Conservation (phyloP, 176 grass and related monocot species). For the Themeda triandra region DNA sequence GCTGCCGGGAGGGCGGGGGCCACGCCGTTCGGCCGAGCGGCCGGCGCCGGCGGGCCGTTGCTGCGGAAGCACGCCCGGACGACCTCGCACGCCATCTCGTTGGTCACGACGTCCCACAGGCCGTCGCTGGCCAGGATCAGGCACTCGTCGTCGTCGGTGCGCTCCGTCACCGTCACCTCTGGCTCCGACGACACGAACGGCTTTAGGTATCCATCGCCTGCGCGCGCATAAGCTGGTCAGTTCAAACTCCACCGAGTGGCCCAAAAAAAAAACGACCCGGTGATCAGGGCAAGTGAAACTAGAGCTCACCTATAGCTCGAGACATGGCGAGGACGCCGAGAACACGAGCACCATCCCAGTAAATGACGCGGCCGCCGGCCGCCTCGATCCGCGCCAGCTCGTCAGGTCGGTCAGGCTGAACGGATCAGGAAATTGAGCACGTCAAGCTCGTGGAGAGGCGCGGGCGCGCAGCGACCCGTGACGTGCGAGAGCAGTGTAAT, state of each 20-base stretch:
- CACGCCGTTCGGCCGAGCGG: not conserved
- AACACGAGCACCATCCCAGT: conserved; percentile 89
- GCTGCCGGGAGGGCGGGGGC: not conserved
- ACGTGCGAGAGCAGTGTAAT: not conserved
- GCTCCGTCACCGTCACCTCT: conserved; percentile 81
- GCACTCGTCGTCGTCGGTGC: conserved; percentile 73
- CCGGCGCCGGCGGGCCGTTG: conserved; percentile 25
- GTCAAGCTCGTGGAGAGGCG: not conserved
- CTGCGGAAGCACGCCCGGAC: conserved; percentile 70
- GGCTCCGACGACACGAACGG: conserved; percentile 84
- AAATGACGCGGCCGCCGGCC: conserved; percentile 85
- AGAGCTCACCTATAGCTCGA: conserved; percentile 75
- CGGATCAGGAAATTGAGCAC: not conserved
- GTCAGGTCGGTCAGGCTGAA: conserved; percentile 85
- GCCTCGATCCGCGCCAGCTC: conserved; percentile 86
- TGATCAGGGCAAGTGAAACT: not conserved
- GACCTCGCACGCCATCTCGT: conserved; percentile 83
- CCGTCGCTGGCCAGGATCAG: conserved; percentile 95
- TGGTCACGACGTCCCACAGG: conserved; percentile 91
- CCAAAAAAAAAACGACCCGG: not conserved
- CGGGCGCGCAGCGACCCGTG: not conserved
- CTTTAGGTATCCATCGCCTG: conserved; percentile 82
- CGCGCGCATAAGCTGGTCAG: not conserved
- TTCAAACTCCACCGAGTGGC: not conserved
- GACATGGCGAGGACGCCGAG: conserved; percentile 94